These are phyloP conservation scores for Syncephalastrum monosporum DNA, from an alignment of 371 early-diverging fungal species.

Conservation along the genomic window DNA sequence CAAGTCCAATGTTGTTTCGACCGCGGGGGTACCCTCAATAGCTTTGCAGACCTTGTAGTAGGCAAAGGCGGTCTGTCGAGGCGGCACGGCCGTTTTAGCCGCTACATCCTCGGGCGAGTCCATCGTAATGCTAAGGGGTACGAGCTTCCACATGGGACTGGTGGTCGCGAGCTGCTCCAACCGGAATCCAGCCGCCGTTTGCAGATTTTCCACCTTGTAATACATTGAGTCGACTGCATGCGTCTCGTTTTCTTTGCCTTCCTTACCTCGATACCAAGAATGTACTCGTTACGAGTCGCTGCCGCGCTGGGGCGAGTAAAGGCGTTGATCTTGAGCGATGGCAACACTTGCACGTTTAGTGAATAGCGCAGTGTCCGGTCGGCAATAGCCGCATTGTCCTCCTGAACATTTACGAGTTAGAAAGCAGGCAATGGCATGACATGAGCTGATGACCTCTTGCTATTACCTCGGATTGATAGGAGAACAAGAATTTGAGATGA, in stretches of 20 bases:
- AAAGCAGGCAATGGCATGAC: neutral
- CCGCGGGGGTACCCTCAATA: slow-evolving; percentile 10
- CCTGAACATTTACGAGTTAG: slow-evolving; percentile 19
- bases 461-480: slow-evolving; percentile 63
- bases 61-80: slow-evolving; percentile 63
- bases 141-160: slow-evolving; percentile 74
- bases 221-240: neutral
- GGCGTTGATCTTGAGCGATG: slow-evolving; percentile 89
- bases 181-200: slow-evolving; percentile 56
- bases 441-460: neutral
- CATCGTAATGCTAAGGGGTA: slow-evolving; percentile 48
- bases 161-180: slow-evolving; percentile 71
- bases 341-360: slow-evolving; percentile 64
- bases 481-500: slow-evolving; percentile 67
- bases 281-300: slow-evolving; percentile 67
- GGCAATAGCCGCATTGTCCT: slow-evolving; percentile 62
- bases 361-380: slow-evolving; percentile 69
- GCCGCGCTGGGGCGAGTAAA: slow-evolving; percentile 86
- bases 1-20: slow-evolving; percentile 39
- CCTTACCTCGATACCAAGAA: slow-evolving; percentile 85
- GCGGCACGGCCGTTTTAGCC: slow-evolving; percentile 47
- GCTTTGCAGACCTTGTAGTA: slow-evolving; percentile 57
- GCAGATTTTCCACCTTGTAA: slow-evolving; percentile 66
- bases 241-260: too few species aligned
- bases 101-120: slow-evolving; percentile 31